A percentile compares a stretch with the other conserved stretches of the same genome.
Conservation (phyloP, 108 stramenopile genomes). For the Pseudonitzschia pungens region DNA sequence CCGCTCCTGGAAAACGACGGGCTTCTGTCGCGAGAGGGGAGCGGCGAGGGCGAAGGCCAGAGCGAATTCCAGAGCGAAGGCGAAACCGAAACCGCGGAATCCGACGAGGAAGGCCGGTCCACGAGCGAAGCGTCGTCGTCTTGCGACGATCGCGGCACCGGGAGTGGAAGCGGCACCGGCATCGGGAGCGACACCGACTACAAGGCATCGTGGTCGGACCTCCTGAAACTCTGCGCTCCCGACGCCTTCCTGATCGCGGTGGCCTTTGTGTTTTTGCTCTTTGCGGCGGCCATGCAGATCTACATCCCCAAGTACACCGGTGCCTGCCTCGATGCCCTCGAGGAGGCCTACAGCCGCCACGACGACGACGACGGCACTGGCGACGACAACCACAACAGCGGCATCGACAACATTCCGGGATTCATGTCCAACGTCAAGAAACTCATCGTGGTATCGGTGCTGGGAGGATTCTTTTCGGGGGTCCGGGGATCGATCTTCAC, state of each 20-base stretch:
- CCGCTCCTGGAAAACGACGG: slow-evolving; percentile 41
- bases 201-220: slow-evolving; percentile 49
- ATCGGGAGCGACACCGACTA: slow-evolving; percentile 54
- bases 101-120: background rate
- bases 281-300: slow-evolving; percentile 53
- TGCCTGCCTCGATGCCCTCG: slow-evolving; percentile 50
- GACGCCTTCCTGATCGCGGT: slow-evolving; percentile 44
- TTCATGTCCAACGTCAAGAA: slow-evolving; percentile 51
- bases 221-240: slow-evolving; percentile 37
- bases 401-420: slow-evolving; percentile 42
- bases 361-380: slow-evolving; percentile 32
- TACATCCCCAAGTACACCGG: slow-evolving; percentile 60
- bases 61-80: too few relatives aligned
- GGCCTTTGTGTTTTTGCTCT: slow-evolving; percentile 52
- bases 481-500: slow-evolving; percentile 71
- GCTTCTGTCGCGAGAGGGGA: slow-evolving; percentile 1
- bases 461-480: slow-evolving; percentile 73
- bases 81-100: background rate
- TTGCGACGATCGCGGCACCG: slow-evolving; percentile 23
- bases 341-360: slow-evolving; percentile 23
- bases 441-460: slow-evolving; percentile 45
- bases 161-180: slow-evolving; percentile 33
- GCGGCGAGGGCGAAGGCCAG: slow-evolving; percentile 17
- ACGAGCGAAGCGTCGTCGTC: background rate
- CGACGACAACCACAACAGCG: too few relatives aligned